Conservation (phyloP, 495 filamentous ascomycete species). For the Amphirosellinia nigrospora region DNA sequence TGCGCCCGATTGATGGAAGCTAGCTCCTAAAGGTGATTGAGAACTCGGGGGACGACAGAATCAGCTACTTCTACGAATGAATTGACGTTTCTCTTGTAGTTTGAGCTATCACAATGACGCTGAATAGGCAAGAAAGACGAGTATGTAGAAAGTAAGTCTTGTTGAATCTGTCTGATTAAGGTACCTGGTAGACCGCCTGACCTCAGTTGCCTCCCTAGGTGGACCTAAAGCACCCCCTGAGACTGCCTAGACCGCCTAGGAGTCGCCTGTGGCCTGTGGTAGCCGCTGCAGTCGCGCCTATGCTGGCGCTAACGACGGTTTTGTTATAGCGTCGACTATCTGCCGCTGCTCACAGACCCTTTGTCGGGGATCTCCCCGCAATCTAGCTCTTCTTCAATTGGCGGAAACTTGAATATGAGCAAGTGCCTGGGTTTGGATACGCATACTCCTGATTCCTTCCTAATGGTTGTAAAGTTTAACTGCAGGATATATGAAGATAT, state of each 20-base stretch:
- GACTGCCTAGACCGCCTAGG: background rate
- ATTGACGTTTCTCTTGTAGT: background rate
- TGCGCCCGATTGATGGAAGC: background rate
- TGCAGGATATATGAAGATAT: background rate
- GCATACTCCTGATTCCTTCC: background rate
- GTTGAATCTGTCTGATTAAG: slow-evolving; percentile 7
- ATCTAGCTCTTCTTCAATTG: background rate
- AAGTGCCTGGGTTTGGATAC: background rate
- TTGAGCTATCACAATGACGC: background rate
- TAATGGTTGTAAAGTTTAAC: background rate
- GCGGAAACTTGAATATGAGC: background rate
- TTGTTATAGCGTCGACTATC: background rate
- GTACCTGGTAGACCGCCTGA: slow-evolving; percentile 17
- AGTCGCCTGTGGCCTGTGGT: too few species aligned
- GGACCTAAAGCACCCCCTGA: background rate
- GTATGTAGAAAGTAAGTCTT: background rate
- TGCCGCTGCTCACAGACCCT: background rate
- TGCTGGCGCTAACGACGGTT: slow-evolving; percentile 4
- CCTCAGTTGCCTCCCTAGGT: background rate
- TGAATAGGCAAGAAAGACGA: background rate
- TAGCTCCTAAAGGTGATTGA: background rate
- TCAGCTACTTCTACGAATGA: background rate
- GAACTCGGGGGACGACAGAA: background rate
- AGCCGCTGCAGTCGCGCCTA: slow-evolving; percentile 18
- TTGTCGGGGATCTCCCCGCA: slow-evolving; percentile 16